Evolutionary conservation across 2,329 filamentous ascomycete species (phyloP).

Genomic region (Simplicillium aogashimaense): DNA sequence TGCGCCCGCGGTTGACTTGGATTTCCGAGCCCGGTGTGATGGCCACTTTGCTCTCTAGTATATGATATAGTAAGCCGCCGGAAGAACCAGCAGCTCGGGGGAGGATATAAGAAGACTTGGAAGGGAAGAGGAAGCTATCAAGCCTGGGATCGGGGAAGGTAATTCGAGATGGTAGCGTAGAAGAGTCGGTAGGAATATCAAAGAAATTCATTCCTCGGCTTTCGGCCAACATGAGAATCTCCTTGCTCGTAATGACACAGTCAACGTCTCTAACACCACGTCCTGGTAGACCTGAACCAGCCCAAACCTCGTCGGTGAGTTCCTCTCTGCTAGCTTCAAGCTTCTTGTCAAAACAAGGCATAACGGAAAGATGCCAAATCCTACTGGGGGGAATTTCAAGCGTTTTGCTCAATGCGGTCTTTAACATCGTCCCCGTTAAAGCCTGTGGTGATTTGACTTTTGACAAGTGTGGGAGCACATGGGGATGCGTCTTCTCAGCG

Average conservation of each 20-base stretch:
- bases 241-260: constrained; percentile 94
- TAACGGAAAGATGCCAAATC: constrained; percentile 91
- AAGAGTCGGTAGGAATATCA: constrained; percentile 49
- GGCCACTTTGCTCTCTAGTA: constrained; percentile 65
- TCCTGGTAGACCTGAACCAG: constrained; percentile 33
- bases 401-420: constrained; percentile 67
- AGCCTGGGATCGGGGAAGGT: constrained; percentile 66
- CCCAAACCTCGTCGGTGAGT: constrained; percentile 74
- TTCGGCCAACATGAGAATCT: constrained; percentile 81
- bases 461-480: constrained; percentile 85
- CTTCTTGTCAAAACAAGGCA: constrained; percentile 99
- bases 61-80: constrained; percentile 80
- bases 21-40: constrained; percentile 64
- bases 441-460: constrained; percentile 91
- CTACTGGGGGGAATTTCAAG: constrained; percentile 64
- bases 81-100: constrained; percentile 62
- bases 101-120: constrained; percentile 29
- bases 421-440: constrained; percentile 79
- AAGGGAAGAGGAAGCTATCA: constrained; percentile 64
- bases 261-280: constrained; percentile 76
- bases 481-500: constrained; percentile 93
- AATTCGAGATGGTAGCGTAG: constrained; percentile 32
- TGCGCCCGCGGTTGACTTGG: constrained; percentile 65
- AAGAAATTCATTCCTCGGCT: constrained; percentile 72
- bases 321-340: constrained; percentile 91